Base-by-base conservation (phyloP, 2,329 filamentous ascomycete species). In the Beauveria asiatica region DNA sequence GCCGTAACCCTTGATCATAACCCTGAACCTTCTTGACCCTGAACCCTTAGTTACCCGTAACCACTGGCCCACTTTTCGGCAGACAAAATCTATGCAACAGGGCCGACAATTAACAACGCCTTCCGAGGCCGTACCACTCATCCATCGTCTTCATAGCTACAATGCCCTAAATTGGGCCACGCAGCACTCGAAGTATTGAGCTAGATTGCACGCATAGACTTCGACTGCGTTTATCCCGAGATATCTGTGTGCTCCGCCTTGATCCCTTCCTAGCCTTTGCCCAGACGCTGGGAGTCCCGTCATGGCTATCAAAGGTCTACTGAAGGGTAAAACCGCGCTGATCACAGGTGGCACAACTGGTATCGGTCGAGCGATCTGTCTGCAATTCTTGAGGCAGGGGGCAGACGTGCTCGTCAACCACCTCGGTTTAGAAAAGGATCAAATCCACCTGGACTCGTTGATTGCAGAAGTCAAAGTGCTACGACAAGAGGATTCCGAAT, bases 341-440 rank as follows among this genome's bases (percentile, higher is more conserved):
- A 91, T 96, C 68, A 96, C 91, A 0, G 91, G 92, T 64, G 91
- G 89, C 61, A 87, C 88, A 3, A 95, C 90, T 1, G 91, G 91
- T 59, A 96, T 96, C 67, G 92, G 92, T 57, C 83, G 89, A 65
- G 92, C 91, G 66, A 95, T 96, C 64, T 86, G 88, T 46, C 81
- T 96, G 55, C 87, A 86, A 67, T 95, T 90, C 71, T 77, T 93
- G 57, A 79, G 81, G 5, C 89, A 95, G 67, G 91, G 91, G 65
- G 89, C 88, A 66, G 82, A 83, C 70, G 89, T 95, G 37, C 85
- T 88, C 30, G 83, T 95, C 63, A 96, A 94, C 76, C 89, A 94
- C 70, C 82, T 92, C 2, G 88, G 83, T 60, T 78, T 84, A 7
- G 70, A 74, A 3, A 73, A 73, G 50, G 83, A 86, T 72, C 66